Evolutionary conservation across 768 basidiomycete genomes (phyloP).

Genomic region (Suillus paluster): DNA sequence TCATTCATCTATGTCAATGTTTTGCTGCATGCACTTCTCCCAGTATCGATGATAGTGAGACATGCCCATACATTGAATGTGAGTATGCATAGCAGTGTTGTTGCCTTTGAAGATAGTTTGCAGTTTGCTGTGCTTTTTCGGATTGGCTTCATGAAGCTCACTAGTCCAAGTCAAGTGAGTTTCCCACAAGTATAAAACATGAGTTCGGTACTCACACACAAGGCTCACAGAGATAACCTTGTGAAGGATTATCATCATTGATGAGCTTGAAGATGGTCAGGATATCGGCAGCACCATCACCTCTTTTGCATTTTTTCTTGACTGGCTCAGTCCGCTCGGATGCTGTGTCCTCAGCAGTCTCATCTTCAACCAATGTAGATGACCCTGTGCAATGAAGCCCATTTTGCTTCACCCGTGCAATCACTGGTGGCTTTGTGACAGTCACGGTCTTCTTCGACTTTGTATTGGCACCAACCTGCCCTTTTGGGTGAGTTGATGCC

Average conservation of each 20-base stretch:
- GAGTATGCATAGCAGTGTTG: not conserved
- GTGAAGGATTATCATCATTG: not conserved
- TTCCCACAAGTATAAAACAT: not conserved
- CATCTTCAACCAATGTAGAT: not conserved
- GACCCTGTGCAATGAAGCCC: not conserved
- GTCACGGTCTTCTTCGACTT: not conserved
- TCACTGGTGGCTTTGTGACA: not conserved
- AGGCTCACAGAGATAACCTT: not conserved
- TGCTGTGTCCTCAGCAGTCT: not conserved
- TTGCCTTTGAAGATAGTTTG: constrained; percentile 1
- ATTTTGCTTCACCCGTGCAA: not conserved
- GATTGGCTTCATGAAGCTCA: not conserved
- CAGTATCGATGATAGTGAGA: not conserved
- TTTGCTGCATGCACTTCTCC: too few species aligned
- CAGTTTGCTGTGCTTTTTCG: too few species aligned
- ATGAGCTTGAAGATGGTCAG: not conserved
- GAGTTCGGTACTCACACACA: not conserved
- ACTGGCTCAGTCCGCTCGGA: not conserved
- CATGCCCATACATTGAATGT: not conserved
- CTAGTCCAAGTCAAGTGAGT: not conserved
- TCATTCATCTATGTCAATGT: too few species aligned
- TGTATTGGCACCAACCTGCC: not conserved
- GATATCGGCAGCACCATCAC: not conserved
- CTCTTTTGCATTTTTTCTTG: not conserved
- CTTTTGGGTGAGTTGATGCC: not conserved